Evolutionary conservation across 1,284 basidiomycete species (phyloP), one percentile per base, ranked within the genome.

Genomic region (Bondarzewia mesenterica): DNA sequence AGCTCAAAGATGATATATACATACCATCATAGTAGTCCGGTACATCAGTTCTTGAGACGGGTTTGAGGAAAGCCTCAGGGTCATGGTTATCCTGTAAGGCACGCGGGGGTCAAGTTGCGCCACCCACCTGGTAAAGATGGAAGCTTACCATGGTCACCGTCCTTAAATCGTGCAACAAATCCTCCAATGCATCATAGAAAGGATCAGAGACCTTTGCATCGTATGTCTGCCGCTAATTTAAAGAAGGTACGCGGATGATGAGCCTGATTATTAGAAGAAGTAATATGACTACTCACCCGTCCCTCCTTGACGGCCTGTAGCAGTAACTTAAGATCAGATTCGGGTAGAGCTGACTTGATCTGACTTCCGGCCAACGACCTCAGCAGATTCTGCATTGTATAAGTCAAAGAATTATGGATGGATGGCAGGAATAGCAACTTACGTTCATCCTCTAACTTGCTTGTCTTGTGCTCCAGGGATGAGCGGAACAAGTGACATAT

Each of bases 181-280:
- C 88, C 61, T 97, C 93, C 44, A 96, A 73, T 1, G 89, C 87
- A 56, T 95, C 93, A 58, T 89, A 90, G 72, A 95, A 97, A 20
- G 85, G 81, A 61, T 95, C 91, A n/a, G 82, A 74, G 12, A 85
- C 76, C 63, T 88, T 91, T 45, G 72, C 66, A 65, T 89, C 85
- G 60, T 82, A 70, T 46, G 68, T 71, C 62, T 83, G 73, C 23
- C 72, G 71, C 78, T 83, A 57, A 27, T 37, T 7, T 18, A 21
- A 35, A 15, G 21, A 43, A 43, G 25, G 27, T 25, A n/a, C 15
- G 10, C 15, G 15, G 16, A 43, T 23, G 47, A 39, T 46, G 43
- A 46, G 55, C 22, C 43, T 48, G 50, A 57, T 49, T 27, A 40
- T 46, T 57, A 40, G 49, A 39, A 47, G 48, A 39, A 46, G 55